Evolutionary conservation across 345 rosid species (phyloP).

Genomic region (Pelargonium nanum): DNA sequence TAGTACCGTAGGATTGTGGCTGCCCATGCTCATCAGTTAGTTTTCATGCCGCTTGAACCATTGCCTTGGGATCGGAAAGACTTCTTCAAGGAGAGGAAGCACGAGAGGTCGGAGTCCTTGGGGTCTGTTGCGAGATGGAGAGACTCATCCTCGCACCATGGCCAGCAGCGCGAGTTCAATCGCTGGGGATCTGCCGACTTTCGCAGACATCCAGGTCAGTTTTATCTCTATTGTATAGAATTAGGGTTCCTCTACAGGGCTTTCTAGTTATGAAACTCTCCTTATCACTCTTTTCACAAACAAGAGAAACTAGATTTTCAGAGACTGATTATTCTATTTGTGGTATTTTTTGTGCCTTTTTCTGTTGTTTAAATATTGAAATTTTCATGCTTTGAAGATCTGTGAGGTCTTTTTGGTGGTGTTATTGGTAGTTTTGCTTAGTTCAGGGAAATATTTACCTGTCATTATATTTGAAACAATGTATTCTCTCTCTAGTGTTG

Average conservation of each 20-base stretch:
- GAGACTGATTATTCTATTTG: not conserved
- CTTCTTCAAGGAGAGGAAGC: conserved; percentile 73
- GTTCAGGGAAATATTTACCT: not conserved
- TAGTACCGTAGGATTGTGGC: not conserved
- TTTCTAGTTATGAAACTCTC: too few species aligned
- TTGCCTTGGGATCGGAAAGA: conserved; percentile 88
- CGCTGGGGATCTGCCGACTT: conserved; percentile 68
- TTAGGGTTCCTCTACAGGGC: not conserved
- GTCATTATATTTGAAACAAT: too few species aligned
- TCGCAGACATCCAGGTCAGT: conserved; percentile 68
- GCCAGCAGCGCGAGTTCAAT: conserved; percentile 34
- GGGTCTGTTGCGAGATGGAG: conserved; percentile 68
- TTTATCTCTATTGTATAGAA: not conserved
- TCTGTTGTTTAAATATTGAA: not conserved
- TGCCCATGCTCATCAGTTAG: conserved; percentile 37
- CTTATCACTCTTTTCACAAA: not conserved
- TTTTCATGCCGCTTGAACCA: conserved; percentile 93
- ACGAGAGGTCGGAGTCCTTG: conserved; percentile 59
- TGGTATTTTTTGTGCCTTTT: not conserved
- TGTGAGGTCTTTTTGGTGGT: not conserved
- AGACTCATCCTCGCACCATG: conserved; percentile 37
- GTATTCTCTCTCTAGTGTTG: conserved; percentile 4
- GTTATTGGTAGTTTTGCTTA: not conserved
- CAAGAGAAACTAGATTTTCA: not conserved
- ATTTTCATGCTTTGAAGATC: not conserved